Percentiles rank a stretch among this genome's conserved stretches.
phyloP scores from a whole-genome alignment of 495 filamentous ascomycete genomes.

The Neurospora intermedia region DNA sequence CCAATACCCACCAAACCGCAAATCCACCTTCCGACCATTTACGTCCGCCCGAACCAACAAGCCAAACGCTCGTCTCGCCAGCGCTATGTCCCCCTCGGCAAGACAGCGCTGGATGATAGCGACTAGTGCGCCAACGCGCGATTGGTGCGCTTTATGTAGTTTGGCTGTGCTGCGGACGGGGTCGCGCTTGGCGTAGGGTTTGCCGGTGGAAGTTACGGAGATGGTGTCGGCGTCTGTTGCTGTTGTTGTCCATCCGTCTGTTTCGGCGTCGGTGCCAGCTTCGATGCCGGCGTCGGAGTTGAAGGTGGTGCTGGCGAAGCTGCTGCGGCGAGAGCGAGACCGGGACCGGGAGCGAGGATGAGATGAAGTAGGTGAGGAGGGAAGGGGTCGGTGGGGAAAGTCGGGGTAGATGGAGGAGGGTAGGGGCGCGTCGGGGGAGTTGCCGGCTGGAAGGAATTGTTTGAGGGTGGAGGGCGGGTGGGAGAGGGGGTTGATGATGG shows the following conservation, averaged over 20 bases:
- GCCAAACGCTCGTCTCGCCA: slow-evolving; percentile 30
- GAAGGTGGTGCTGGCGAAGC: neutral
- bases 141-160: slow-evolving; percentile 1
- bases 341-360: neutral
- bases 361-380: neutral
- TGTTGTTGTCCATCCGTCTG: neutral
- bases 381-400: slow-evolving; percentile 33
- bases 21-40: slow-evolving; percentile 22
- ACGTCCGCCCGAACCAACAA: slow-evolving; percentile 22
- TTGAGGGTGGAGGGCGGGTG: slow-evolving; percentile 29
- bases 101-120: slow-evolving; percentile 27
- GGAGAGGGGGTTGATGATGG: slow-evolving; percentile 37
- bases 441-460: slow-evolving; percentile 31
- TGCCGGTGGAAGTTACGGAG: neutral
- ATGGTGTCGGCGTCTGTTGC: neutral
- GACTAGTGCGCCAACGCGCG: slow-evolving; percentile 22
- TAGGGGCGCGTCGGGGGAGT: slow-evolving; percentile 20
- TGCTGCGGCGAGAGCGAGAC: neutral
- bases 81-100: slow-evolving; percentile 24
- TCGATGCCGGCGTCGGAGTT: neutral
- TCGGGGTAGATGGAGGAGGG: slow-evolving; percentile 24
- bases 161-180: slow-evolving; percentile 1
- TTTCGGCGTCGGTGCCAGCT: neutral
- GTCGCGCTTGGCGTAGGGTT: neutral
- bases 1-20: slow-evolving; percentile 29